Conservation (phyloP, 208 protist species). For the Trypanosoma grayi region DNA sequence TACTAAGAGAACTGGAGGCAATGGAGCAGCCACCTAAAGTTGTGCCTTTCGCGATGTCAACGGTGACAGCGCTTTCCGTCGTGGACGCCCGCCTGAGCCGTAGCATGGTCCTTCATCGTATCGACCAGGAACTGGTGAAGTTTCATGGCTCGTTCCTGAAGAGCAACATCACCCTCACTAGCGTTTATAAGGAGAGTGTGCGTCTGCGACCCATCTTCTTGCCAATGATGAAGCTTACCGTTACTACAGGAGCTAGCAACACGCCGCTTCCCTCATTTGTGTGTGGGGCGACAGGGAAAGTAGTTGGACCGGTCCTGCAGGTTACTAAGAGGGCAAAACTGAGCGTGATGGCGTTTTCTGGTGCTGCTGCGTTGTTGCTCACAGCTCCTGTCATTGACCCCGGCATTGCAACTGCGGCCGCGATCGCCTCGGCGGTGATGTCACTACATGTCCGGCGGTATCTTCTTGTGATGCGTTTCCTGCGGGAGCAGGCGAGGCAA, state of each 20-base stretch:
- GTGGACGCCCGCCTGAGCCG: conserved; percentile 71
- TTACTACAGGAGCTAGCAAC: conserved; percentile 53
- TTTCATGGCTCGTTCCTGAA: conserved; percentile 84
- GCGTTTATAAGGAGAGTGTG: conserved; percentile 59
- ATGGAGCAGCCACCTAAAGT: conserved; percentile 59
- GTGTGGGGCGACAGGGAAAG: conserved; percentile 86
- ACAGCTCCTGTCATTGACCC: conserved; percentile 53
- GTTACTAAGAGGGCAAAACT: conserved; percentile 1
- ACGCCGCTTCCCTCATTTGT: conserved; percentile 63
- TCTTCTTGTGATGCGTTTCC: conserved; percentile 32
- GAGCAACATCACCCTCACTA: conserved; percentile 67
- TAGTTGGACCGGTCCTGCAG: conserved; percentile 76
- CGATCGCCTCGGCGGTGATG: conserved; percentile 43
- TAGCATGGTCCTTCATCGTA: conserved; percentile 53
- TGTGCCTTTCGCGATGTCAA: conserved; percentile 87
- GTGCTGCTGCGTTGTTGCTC: conserved; percentile 37
- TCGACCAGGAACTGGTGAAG: conserved; percentile 79
- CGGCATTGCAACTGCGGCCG: conserved; percentile 58
- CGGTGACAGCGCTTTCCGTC: conserved; percentile 74
- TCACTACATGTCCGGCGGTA: conserved; percentile 34
- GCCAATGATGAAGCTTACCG: conserved; percentile 66
- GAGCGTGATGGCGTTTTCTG: conserved; percentile 24
- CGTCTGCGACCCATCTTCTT: conserved; percentile 82
- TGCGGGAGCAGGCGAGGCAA: conserved; percentile 44
- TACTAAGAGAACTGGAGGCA: conserved; percentile 70